Conservation (phyloP, 257 asterid species). For the Scutellaria barbata region DNA sequence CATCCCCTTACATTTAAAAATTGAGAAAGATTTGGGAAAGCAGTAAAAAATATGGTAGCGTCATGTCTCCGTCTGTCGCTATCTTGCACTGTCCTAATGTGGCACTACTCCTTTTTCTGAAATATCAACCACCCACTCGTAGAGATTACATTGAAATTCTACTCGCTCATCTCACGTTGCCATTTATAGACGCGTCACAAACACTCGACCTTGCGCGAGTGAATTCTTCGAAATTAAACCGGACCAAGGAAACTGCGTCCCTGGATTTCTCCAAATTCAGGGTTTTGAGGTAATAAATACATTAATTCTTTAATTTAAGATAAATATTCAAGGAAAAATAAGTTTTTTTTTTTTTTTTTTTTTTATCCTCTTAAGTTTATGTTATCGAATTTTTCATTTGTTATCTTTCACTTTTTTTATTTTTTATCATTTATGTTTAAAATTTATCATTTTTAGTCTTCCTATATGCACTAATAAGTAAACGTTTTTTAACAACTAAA, state of each 20-base stretch:
- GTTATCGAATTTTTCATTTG: too few relatives aligned
- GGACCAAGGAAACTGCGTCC: background rate
- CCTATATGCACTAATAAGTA: too few relatives aligned
- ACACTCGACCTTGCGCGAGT: background rate
- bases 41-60: slow-evolving; percentile 37
- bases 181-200: background rate
- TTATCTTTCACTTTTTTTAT: too few relatives aligned
- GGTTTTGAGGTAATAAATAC: background rate
- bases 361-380: too few relatives aligned
- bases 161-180: slow-evolving; percentile 28
- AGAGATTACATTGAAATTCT: background rate
- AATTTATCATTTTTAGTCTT: too few relatives aligned
- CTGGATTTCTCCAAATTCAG: background rate
- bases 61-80: slow-evolving; percentile 68
- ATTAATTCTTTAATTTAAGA: background rate
- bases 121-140: slow-evolving; percentile 15
- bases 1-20: too few relatives aligned
- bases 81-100: slow-evolving; percentile 45
- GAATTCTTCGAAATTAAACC: background rate
- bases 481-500: too few relatives aligned
- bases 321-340: too few relatives aligned
- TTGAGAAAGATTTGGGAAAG: background rate
- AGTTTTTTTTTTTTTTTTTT: too few relatives aligned
- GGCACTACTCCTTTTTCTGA: slow-evolving; percentile 26
- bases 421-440: too few relatives aligned